Evolutionary conservation across 2,329 filamentous ascomycete genomes (phyloP), one percentile per base, ranked within the genome.

Genomic region (Rutstroemia sydowiana): DNA sequence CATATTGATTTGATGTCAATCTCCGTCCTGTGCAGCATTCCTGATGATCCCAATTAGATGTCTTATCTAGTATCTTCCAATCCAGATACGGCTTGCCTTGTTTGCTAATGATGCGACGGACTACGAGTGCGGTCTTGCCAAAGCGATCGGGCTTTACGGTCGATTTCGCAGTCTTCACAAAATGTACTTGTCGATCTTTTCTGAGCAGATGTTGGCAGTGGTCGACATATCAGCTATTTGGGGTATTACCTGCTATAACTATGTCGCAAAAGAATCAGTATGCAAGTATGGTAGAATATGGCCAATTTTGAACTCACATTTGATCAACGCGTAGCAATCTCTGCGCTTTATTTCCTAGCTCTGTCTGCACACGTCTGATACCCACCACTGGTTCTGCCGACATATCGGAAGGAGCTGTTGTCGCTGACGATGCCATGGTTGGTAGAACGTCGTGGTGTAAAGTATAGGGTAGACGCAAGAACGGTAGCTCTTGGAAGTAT

Each of bases 231-330:
- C n/a, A 18, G 23, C 13, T 16, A 23, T 13, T 23, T 10, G 16
- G 34, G 26, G 13, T 20, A 21, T 31, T 48, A 48, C 45, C 45
- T 48, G 45, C 45, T 48, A 41, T 48, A 48, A 6, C 45, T 48
- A n/a, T 48, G 16, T 32, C 7, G 36, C 8, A 14, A 7, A 30
- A 5, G n/a, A 6, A 23, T 46, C 13, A 46, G 31, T 20, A 34
- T 5, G n/a, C 7, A 37, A 28, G 2, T 4, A 21, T 9, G 16
- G 16, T 11, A 21, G 9, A 21, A n/a, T 13, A 23, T 26, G 13
- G 3, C 14, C 34, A 31, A 34, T 21, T 10, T 20, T 16, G 5
- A n/a, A 48, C 34, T 41, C 16, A 48, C 45, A 48, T 48, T 20
- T 48, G 45, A 20, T 48, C 45, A 18, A 48, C 45, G 8, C 45